phyloP scores from a whole-genome alignment of 805 yeast genomes.

The Candida ortonii region DNA sequence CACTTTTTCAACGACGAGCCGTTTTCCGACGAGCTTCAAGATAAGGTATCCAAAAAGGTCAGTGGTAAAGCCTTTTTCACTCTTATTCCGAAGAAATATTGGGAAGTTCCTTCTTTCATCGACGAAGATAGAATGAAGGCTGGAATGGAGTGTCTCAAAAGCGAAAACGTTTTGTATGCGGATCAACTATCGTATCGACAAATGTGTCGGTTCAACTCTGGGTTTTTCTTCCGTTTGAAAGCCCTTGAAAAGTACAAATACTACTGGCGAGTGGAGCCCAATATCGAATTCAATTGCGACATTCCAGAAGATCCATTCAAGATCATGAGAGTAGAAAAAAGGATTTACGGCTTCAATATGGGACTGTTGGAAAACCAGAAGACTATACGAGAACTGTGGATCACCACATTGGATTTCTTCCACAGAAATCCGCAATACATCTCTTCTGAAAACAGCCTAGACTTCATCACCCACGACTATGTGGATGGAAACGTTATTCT shows the following conservation, averaged over 20 bases:
- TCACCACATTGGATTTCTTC: conserved; percentile 42
- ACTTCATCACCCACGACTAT: conserved; percentile 43
- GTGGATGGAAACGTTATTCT: conserved; percentile 38
- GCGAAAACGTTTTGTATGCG: conserved; percentile 50
- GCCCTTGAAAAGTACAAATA: conserved; percentile 45
- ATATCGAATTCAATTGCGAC: conserved; percentile 47
- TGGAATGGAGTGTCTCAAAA: conserved; percentile 26
- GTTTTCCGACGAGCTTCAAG: conserved; percentile 39
- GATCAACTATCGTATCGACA: conserved; percentile 61
- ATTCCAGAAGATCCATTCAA: conserved; percentile 47
- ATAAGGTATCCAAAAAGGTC: conserved; percentile 29
- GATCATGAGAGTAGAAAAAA: conserved; percentile 45
- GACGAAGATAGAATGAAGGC: conserved; percentile 34
- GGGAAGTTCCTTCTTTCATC: conserved; percentile 47
- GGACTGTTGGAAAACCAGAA: conserved; percentile 46
- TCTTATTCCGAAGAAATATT: conserved; percentile 41
- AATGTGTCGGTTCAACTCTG: conserved; percentile 54
- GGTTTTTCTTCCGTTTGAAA: conserved; percentile 52
- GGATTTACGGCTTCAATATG: conserved; percentile 49
- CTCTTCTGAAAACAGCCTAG: conserved; percentile 39
- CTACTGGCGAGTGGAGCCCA: conserved; percentile 62
- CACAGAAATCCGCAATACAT: conserved; percentile 36
- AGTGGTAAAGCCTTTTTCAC: conserved; percentile 45
- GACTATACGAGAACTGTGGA: conserved; percentile 51
- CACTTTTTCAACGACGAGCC: conserved; percentile 46